These are phyloP conservation scores for Tirmania nivea DNA, from an alignment of 495 filamentous ascomycete species.

Conservation along the genomic window DNA sequence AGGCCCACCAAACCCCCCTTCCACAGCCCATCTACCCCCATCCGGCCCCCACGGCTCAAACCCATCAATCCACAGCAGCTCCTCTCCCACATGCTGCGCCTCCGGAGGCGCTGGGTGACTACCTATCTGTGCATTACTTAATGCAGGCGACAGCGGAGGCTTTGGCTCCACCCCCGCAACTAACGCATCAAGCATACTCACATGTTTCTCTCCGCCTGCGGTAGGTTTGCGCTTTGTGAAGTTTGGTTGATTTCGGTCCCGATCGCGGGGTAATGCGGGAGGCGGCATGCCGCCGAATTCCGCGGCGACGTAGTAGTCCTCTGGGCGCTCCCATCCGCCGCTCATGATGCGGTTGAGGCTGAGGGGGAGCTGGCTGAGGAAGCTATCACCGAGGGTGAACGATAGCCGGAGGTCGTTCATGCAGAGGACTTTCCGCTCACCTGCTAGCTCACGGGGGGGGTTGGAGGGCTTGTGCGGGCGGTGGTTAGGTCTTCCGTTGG, in stretches of 20 bases:
- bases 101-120: no score
- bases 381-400: constrained; percentile 48
- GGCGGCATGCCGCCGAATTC: constrained; percentile 1
- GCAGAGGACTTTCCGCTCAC: constrained; percentile 39
- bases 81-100: no score
- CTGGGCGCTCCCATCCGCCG: constrained; percentile 42
- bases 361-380: constrained; percentile 55
- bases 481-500: constrained; percentile 33
- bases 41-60: no score
- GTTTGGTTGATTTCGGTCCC: constrained; percentile 16
- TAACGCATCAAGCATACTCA: not conserved
- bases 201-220: not conserved
- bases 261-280: constrained; percentile 22
- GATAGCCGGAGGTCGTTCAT: constrained; percentile 62
- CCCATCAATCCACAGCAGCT: no score
- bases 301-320: constrained; percentile 24
- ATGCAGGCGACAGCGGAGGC: no score
- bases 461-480: not conserved
- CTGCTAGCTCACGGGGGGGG: not conserved
- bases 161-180: not conserved
- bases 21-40: no score
- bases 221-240: not conserved
- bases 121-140: no score
- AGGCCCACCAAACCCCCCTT: no score
- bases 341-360: constrained; percentile 49